Evolutionary conservation across 441 rosid species (phyloP).

Genomic region (Jatropha podagrica): DNA sequence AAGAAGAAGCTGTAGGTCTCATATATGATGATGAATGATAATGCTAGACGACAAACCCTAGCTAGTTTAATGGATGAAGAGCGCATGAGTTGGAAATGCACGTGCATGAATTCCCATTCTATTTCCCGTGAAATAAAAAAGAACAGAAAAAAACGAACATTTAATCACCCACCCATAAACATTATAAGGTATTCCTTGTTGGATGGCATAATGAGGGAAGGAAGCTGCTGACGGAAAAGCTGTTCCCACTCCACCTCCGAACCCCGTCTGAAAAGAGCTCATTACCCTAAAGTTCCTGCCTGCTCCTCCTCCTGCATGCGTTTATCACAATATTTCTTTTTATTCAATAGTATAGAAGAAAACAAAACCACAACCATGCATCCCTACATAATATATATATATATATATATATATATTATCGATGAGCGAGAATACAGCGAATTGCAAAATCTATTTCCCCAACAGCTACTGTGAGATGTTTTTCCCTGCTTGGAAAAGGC

Average conservation of each 20-base stretch:
- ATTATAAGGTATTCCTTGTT: constrained; percentile 77
- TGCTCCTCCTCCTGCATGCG: neutral
- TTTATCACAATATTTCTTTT: too few species aligned
- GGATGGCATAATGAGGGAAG: constrained; percentile 89
- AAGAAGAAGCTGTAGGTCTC: too few species aligned
- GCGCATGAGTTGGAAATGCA: constrained; percentile 57
- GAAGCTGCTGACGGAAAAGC: constrained; percentile 78
- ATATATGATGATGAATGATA: neutral
- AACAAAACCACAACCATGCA: too few species aligned
- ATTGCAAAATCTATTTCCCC: neutral
- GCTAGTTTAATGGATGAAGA: constrained; percentile 17
- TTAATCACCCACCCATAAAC: constrained; percentile 55
- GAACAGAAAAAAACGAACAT: constrained; percentile 10
- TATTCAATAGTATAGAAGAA: too few species aligned
- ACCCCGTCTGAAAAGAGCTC: constrained; percentile 71
- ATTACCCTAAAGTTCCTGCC: constrained; percentile 63
- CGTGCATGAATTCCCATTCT: constrained; percentile 33
- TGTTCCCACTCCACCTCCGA: constrained; percentile 59
- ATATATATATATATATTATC: too few species aligned
- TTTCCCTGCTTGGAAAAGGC: neutral
- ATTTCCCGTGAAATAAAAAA: neutral
- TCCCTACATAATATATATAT: too few species aligned
- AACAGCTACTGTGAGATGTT: neutral
- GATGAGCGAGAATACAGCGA: neutral
- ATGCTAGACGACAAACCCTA: constrained; percentile 23